Base-by-base conservation (phyloP, 192 early-diverging fungal genomes). In the Gaertneriomyces sp. region DNA sequence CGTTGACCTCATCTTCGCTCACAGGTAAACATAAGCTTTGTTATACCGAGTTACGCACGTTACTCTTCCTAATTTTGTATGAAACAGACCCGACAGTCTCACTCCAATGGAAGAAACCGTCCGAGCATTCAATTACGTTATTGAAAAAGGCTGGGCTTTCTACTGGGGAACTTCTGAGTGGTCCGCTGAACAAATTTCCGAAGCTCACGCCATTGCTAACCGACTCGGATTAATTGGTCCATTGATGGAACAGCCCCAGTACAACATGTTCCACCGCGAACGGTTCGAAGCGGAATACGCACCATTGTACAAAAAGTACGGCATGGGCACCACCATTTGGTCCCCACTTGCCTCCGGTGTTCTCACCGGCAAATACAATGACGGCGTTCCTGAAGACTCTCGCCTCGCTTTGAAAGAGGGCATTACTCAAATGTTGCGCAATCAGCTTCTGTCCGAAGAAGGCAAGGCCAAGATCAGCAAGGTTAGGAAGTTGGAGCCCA, bases 61-160 rank as follows among this genome's bases (percentile, higher is more conserved):
- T 53, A 61, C 33, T 70, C 17, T 17, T 45, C n/a, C 44, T 19
- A 50, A 55, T 56, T 57, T 76, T 33, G 25, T 33, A 33, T 33
- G 25, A 2, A 33, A 94, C 68, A 76, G 92, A 38, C 91, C 90
- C 10, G 91, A 89, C 65, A 56, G 61, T 9, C 76, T 79, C 58
- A 88, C 84, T 41, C 90, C 90, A n/a, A 94, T 91, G 88, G 87
- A 90, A 62, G 91, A 94, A 72, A 83, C 84, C 45, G 91, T 94
- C 9, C 86, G 90, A 2, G 92, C 89, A 5, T 94, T 94, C 69
- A 91, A 91, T 68, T 80, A 77, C 74, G 79, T 88, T 14, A 90
- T 94, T 63, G 86, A 92, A 45, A 81, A 85, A 62, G 91, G 91
- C 42, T 81, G 80, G 79, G 87, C 88, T 8, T 84, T 92, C 19